Evolutionary conservation across 345 rosid genomes (phyloP).

Genomic region (Murraya koenigii): DNA sequence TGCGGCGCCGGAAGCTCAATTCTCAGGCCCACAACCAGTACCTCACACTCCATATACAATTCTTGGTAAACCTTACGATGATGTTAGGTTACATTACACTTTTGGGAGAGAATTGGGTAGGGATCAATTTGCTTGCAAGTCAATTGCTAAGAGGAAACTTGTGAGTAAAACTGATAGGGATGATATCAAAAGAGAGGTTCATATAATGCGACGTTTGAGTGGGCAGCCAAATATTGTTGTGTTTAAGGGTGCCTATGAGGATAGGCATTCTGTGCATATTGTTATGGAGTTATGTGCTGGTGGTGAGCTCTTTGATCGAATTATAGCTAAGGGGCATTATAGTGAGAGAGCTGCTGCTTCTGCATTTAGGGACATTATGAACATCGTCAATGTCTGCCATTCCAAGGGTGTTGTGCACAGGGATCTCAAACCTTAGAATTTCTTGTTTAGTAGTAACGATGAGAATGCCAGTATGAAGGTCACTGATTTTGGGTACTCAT

Average conservation of each 20-base stretch:
- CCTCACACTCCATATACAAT: conserved; percentile 14
- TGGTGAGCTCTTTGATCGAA: conserved; percentile 38
- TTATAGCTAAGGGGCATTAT: conserved; percentile 33
- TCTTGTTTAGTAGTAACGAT: conserved; percentile 30
- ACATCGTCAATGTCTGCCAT: conserved; percentile 60
- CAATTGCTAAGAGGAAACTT: conserved; percentile 27
- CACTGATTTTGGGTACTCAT: conserved; percentile 83
- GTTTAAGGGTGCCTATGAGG: conserved; percentile 37
- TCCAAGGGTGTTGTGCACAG: conserved; percentile 89
- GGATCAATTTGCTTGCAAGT: conserved; percentile 39
- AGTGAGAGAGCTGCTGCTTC: conserved; percentile 35
- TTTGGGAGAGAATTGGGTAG: conserved; percentile 32
- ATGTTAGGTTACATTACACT: conserved; percentile 42
- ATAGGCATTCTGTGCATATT: conserved; percentile 33
- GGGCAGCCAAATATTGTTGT: conserved; percentile 36
- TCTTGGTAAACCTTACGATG: conserved; percentile 31
- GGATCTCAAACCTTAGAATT: conserved; percentile 45
- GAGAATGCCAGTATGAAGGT: conserved; percentile 31
- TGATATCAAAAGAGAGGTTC: conserved; percentile 35
- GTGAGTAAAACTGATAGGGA: conserved; percentile 16
- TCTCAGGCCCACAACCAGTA: conserved; percentile 33
- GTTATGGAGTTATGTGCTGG: conserved; percentile 45
- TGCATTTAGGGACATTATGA: conserved; percentile 23
- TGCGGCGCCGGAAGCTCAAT: conserved; percentile 10
- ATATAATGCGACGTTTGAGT: conserved; percentile 36